A percentile compares a stretch with the other conserved stretches of the same genome.
Evolutionary conservation across 2,329 filamentous ascomycete genomes (phyloP).

Genomic region (Xylariaceae sp.): DNA sequence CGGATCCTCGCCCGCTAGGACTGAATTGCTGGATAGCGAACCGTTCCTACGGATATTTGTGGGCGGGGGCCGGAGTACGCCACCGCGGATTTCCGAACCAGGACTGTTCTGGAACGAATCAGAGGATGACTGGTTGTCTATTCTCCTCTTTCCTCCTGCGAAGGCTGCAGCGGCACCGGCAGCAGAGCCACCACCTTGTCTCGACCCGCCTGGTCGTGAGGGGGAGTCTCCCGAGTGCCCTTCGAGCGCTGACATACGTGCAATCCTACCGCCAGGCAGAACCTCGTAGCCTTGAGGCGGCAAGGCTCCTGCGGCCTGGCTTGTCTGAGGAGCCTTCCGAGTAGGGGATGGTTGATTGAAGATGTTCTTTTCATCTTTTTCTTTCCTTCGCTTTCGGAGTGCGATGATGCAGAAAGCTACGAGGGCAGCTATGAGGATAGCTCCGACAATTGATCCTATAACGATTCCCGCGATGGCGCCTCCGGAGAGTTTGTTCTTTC

Average conservation of each 20-base stretch:
- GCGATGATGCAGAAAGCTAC: conserved; percentile 62
- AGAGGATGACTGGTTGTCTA: conserved; percentile 63
- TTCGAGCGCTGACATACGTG: conserved; percentile 93
- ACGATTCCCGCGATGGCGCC: conserved; percentile 90
- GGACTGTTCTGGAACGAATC: conserved; percentile 72
- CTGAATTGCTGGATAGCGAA: conserved; percentile 85
- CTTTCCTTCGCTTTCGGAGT: conserved; percentile 49
- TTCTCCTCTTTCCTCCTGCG: conserved; percentile 43
- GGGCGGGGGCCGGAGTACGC: conserved; percentile 57
- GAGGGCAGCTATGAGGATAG: conserved; percentile 65
- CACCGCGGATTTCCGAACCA: conserved; percentile 59
- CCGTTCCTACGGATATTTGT: conserved; percentile 68
- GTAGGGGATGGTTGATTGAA: conserved; percentile 87
- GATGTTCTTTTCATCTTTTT: conserved; percentile 64
- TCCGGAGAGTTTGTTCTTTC: conserved; percentile 58
- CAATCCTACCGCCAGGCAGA: conserved; percentile 82
- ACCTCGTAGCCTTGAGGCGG: conserved; percentile 63
- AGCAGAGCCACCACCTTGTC: conserved; percentile 47
- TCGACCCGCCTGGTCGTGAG: conserved; percentile 47
- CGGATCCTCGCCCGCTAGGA: conserved; percentile 66
- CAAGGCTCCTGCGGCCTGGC: conserved; percentile 33
- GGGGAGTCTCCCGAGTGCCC: conserved; percentile 64
- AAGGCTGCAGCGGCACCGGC: conserved; percentile 49
- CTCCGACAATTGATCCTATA: conserved; percentile 72
- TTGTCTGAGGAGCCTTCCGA: conserved; percentile 46